Evolutionary conservation across 2,329 filamentous ascomycete species (phyloP).

Genomic region (Gliomastix tumulicola): DNA sequence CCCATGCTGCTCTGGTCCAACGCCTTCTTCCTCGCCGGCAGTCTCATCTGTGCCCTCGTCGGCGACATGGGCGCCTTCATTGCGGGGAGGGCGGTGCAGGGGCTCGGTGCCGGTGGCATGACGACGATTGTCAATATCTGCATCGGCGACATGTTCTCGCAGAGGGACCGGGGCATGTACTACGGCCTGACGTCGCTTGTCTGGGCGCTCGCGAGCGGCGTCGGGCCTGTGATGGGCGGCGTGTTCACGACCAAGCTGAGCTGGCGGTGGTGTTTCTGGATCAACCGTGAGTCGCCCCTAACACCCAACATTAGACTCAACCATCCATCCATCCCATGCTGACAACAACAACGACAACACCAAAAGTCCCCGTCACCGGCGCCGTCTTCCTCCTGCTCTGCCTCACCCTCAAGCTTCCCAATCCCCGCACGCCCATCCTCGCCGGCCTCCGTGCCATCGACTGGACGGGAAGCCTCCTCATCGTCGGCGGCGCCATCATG

Average conservation of each 20-base stretch:
- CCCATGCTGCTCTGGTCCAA: constrained; percentile 40
- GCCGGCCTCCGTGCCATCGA: constrained; percentile 56
- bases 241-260: constrained; percentile 52
- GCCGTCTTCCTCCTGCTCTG: constrained; percentile 49
- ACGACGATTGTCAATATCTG: constrained; percentile 45
- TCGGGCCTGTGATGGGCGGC: constrained; percentile 61
- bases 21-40: constrained; percentile 44
- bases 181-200: constrained; percentile 61
- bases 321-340: not conserved
- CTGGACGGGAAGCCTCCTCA: constrained; percentile 52
- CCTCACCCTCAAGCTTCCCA: constrained; percentile 60
- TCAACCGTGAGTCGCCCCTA: constrained; percentile 33
- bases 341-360: too few relatives aligned
- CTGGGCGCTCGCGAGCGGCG: constrained; percentile 57
- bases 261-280: constrained; percentile 43
- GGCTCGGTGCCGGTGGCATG: constrained; percentile 44
- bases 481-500: constrained; percentile 62
- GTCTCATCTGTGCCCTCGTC: constrained; percentile 33
- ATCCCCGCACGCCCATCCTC: constrained; percentile 54
- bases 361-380: constrained; percentile 44
- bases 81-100: constrained; percentile 39
- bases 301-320: not conserved
- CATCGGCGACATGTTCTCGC: constrained; percentile 46
- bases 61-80: constrained; percentile 23
- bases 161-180: constrained; percentile 30